Evolutionary conservation across 768 basidiomycete species (phyloP).

Genomic region (Asterophora parasitica): DNA sequence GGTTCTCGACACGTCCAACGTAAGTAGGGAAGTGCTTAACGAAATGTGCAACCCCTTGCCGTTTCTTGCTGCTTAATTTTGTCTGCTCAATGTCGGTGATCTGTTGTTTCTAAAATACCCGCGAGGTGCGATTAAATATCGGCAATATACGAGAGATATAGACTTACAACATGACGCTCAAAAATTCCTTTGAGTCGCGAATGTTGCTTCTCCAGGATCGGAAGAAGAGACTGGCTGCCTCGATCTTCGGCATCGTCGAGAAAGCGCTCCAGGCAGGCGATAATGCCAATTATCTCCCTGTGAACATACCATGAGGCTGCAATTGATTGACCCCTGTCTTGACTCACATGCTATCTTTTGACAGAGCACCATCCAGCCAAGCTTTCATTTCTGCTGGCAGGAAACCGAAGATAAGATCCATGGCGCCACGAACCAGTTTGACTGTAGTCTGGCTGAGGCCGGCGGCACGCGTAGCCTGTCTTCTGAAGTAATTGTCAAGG

Average conservation of each 20-base stretch:
- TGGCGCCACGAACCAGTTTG: conserved; percentile 80
- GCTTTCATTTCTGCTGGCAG: conserved; percentile 74
- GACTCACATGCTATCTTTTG: conserved; percentile 69
- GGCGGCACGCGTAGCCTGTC: conserved; percentile 77
- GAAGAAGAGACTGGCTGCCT: conserved; percentile 68
- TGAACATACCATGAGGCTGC: conserved; percentile 2
- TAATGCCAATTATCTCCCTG: conserved; percentile 83
- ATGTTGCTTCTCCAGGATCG: conserved; percentile 79
- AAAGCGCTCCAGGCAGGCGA: conserved; percentile 74
- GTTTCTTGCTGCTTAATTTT: conserved; percentile 87
- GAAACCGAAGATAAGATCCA: conserved; percentile 97
- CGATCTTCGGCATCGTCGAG: conserved; percentile 74
- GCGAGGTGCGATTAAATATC: neutral
- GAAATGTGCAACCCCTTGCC: conserved; percentile 88
- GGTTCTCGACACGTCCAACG: conserved; percentile 76
- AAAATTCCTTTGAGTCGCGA: conserved; percentile 68
- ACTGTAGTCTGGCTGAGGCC: conserved; percentile 63
- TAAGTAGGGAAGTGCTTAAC: conserved; percentile 92
- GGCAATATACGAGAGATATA: neutral
- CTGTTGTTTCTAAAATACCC: conserved; percentile 63
- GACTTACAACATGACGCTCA: conserved; percentile 68
- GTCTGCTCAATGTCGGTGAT: conserved; percentile 86
- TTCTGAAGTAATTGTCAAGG: conserved; percentile 88
- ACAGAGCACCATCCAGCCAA: conserved; percentile 79
- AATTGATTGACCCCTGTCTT: neutral